Conservation (phyloP, 177 flowering plant species). For the Vitis hybrid region DNA sequence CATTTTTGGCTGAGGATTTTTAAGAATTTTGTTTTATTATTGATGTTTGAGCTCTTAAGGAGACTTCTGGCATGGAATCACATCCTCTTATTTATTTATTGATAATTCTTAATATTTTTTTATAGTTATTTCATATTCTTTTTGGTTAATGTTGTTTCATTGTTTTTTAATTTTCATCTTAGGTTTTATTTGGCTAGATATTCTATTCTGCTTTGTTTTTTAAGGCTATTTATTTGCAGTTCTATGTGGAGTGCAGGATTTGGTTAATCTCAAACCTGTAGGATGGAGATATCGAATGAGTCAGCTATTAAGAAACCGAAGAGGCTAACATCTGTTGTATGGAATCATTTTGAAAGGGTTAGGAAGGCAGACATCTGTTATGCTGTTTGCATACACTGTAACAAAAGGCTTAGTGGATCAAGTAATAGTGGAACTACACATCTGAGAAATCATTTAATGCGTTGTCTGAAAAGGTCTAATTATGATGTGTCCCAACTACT, state of each 20-base stretch:
- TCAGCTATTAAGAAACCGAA: conserved; percentile 50
- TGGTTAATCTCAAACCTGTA: conserved; percentile 19
- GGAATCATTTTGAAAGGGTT: conserved; percentile 88
- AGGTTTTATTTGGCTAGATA: too few relatives aligned
- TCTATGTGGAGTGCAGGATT: conserved; percentile 19
- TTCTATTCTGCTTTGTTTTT: not conserved
- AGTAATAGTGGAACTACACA: conserved; percentile 90
- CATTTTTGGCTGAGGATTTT: too few relatives aligned
- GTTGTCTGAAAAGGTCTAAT: conserved; percentile 64
- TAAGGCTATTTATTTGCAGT: not conserved
- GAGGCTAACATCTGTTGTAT: conserved; percentile 80
- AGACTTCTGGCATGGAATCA: too few relatives aligned
- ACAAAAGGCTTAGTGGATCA: conserved; percentile 79
- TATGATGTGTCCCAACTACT: conserved; percentile 64
- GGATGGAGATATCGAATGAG: conserved; percentile 59
- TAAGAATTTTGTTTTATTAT: too few relatives aligned
- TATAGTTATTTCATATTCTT: too few relatives aligned
- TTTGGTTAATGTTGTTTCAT: too few relatives aligned
- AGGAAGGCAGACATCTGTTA: conserved; percentile 60
- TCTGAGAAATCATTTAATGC: conserved; percentile 78
- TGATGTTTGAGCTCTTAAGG: too few relatives aligned
- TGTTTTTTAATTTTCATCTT: too few relatives aligned
- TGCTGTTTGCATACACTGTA: conserved; percentile 80
- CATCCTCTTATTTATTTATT: too few relatives aligned
- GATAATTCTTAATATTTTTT: too few relatives aligned